Base-by-base conservation (phyloP, 163 green algal species). In the Chloromonas sp. region DNA sequence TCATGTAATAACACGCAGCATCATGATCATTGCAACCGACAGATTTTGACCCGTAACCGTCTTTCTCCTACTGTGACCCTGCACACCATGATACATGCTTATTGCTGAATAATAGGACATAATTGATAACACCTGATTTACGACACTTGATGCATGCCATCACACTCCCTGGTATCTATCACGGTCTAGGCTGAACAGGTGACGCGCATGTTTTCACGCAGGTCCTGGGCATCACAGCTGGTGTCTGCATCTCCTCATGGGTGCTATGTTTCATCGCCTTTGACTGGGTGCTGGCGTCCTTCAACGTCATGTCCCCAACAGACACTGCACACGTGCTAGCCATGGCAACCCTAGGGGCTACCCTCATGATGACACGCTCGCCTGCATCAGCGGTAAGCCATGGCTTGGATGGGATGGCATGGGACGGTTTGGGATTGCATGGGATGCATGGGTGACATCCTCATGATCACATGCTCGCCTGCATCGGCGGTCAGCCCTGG, bases 401-500 rank as follows among this genome's bases (percentile, higher is more conserved):
- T 36, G 36, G 36, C 36, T 36, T 36, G 36, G 36, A 36, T 36
- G 36, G 36, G 36, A 36, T 36, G 36, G 36, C 36, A 36, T 36
- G 36, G 36, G 36, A 36, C 36, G 36, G 36, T 36, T 36, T 36
- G 36, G 36, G 36, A 36, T 36, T 36, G 36, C 36, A 36, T 36
- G 36, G 36, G 36, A 36, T 36, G 36, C 36, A 36, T 36, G 36
- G 36, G 36, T 36, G 36, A 36, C 36, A 36, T 36, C 0, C 89
- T 98, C 15, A 94, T 95, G 87, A 92, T 98, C 81, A 94, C 96
- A 0, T 89, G 96, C 58, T 98, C 95, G 2, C 96, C 96, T 1
- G 96, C 96, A 0, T 97, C 95, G 1, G 92, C 94, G 82, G 93
- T 95, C 85, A 85, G 88, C 14, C 36, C 36, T 36, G 36, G 36